These are phyloP conservation scores for Syzygium grande DNA, from an alignment of 345 rosid species.

Conservation along the genomic window DNA sequence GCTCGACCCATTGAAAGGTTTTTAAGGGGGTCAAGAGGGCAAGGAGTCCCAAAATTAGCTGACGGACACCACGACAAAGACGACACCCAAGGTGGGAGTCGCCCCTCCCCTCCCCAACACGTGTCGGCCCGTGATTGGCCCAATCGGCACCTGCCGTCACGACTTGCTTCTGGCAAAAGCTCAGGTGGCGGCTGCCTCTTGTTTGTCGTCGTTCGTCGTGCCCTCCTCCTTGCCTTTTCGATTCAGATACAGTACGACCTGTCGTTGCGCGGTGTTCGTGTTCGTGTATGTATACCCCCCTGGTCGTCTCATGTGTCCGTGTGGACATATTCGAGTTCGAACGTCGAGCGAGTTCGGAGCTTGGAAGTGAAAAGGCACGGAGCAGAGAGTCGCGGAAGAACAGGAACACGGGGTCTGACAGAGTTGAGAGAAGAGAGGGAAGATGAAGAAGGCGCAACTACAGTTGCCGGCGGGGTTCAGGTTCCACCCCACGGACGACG, in stretches of 20 bases:
- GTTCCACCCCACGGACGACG: slow-evolving; percentile 96
- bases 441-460: slow-evolving; percentile 18
- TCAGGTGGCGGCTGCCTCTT: not conserved
- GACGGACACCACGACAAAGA: slow-evolving; percentile 3
- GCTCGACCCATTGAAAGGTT: not conserved
- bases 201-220: not conserved
- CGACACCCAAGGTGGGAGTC: not conserved
- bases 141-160: not conserved
- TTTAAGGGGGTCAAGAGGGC: not conserved
- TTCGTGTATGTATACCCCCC: not conserved
- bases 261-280: not conserved
- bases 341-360: not conserved
- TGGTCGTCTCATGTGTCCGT: not conserved
- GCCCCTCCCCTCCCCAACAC: not conserved
- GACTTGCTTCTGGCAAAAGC: not conserved
- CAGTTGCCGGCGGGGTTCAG: slow-evolving; percentile 85
- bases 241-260: not conserved
- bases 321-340: not conserved
- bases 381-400: not conserved
- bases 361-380: not conserved
- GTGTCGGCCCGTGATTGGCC: not conserved
- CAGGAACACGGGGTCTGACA: not conserved
- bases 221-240: not conserved
- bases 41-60: not conserved
- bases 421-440: not conserved